These are phyloP conservation scores for Blastobotrys malaysiensis DNA, from an alignment of 1,139 yeast species.

Conservation along the genomic window DNA sequence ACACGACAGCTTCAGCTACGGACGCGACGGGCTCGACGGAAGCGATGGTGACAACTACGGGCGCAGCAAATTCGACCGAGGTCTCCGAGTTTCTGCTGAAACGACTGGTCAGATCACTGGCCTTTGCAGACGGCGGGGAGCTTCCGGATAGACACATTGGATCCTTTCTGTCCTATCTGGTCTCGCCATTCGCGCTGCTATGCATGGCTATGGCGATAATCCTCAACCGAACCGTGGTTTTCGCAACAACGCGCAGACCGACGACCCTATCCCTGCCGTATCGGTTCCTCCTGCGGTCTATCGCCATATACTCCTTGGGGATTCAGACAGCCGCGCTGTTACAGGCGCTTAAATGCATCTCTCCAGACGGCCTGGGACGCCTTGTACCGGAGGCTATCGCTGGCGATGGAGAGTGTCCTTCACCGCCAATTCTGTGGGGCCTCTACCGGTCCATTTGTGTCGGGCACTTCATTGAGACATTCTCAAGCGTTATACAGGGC, in stretches of 20 bases:
- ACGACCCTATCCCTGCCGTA: slow-evolving; percentile 29
- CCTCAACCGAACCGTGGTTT: slow-evolving; percentile 58
- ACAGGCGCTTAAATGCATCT: slow-evolving; percentile 36
- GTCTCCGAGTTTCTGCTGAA: slow-evolving; percentile 16
- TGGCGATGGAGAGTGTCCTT: slow-evolving; percentile 34
- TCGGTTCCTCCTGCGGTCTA: slow-evolving; percentile 36
- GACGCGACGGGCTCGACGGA: background rate
- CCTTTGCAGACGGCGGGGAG: slow-evolving; percentile 23
- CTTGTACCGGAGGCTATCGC: slow-evolving; percentile 19
- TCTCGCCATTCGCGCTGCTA: slow-evolving; percentile 46
- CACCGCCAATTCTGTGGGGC: slow-evolving; percentile 56
- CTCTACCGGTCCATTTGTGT: slow-evolving; percentile 56
- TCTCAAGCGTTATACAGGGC: slow-evolving; percentile 57
- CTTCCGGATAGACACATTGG: slow-evolving; percentile 24
- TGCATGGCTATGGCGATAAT: slow-evolving; percentile 62
- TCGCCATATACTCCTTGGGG: slow-evolving; percentile 36
- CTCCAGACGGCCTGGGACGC: slow-evolving; percentile 14
- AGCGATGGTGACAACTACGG: background rate
- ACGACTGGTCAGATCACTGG: slow-evolving; percentile 18
- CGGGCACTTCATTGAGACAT: slow-evolving; percentile 66
- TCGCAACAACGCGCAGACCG: slow-evolving; percentile 54
- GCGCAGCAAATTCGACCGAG: slow-evolving; percentile 1
- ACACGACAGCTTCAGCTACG: slow-evolving; percentile 1
- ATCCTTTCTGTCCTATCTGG: slow-evolving; percentile 33
- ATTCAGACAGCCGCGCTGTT: slow-evolving; percentile 37